Evolutionary conservation across 805 yeast species (phyloP).

Genomic region (Jamesozyma jinghongensis): DNA sequence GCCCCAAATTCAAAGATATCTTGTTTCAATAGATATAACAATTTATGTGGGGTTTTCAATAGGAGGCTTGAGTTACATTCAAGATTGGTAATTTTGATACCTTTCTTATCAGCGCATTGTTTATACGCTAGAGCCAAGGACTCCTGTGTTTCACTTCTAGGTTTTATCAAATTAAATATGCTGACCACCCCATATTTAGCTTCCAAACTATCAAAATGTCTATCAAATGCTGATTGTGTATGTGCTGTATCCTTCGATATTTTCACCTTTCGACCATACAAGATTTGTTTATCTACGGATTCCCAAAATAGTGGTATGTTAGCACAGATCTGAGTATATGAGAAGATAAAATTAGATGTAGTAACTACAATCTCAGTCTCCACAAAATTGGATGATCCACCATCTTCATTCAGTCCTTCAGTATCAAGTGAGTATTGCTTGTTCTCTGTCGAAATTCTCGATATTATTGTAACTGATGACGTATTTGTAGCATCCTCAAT

Average conservation of each 20-base stretch:
- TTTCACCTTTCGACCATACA: conserved; percentile 71
- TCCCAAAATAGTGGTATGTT: conserved; percentile 95
- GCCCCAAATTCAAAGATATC: conserved; percentile 78
- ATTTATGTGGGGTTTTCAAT: conserved; percentile 30
- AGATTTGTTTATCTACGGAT: conserved; percentile 55
- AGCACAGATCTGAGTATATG: conserved; percentile 82
- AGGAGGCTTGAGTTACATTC: conserved; percentile 32
- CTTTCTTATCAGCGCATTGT: conserved; percentile 37
- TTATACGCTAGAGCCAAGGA: conserved; percentile 55
- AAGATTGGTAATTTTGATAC: conserved; percentile 31
- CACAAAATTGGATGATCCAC: conserved; percentile 82
- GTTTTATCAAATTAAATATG: conserved; percentile 60
- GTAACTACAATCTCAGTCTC: conserved; percentile 79
- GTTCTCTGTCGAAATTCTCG: conserved; percentile 82
- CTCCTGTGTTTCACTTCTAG: conserved; percentile 60
- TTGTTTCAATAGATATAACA: conserved; percentile 48
- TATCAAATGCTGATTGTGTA: conserved; percentile 76
- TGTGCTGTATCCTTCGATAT: conserved; percentile 76
- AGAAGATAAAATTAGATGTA: conserved; percentile 41
- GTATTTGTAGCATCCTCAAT: conserved; percentile 18
- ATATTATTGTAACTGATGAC: conserved; percentile 58
- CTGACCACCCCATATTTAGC: conserved; percentile 80
- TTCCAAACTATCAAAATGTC: conserved; percentile 64
- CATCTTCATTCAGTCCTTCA: conserved; percentile 86
- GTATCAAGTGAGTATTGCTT: conserved; percentile 83